phyloP scores from a whole-genome alignment of 495 filamentous ascomycete genomes.

The Poronia punctata region DNA sequence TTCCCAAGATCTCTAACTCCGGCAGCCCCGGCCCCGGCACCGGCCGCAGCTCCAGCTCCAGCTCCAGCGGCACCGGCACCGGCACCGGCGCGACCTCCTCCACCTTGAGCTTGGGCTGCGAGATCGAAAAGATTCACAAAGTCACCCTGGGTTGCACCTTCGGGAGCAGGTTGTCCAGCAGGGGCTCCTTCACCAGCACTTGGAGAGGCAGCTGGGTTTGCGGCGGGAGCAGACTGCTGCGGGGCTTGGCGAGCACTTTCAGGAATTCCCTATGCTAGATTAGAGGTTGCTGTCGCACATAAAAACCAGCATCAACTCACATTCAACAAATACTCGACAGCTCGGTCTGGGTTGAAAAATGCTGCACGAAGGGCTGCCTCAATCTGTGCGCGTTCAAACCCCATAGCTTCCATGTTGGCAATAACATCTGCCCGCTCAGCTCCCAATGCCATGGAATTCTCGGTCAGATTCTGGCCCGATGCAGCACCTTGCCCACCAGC shows the following conservation, averaged over 20 bases:
- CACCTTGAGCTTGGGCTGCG: constrained; percentile 61
- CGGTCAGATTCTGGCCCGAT: constrained; percentile 33
- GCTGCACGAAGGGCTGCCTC: constrained; percentile 92
- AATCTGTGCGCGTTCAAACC: constrained; percentile 78
- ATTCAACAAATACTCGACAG: constrained; percentile 88
- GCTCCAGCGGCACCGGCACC: constrained; percentile 25
- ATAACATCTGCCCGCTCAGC: constrained; percentile 76
- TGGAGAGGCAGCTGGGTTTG: constrained; percentile 18
- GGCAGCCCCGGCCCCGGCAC: constrained; percentile 39
- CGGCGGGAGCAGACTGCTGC: constrained; percentile 25
- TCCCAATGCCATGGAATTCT: constrained; percentile 79
- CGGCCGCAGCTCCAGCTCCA: constrained; percentile 43
- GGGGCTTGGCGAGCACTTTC: constrained; percentile 61
- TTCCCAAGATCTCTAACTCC: constrained; percentile 59
- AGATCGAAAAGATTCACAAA: constrained; percentile 92
- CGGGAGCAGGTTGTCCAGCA: constrained; percentile 33
- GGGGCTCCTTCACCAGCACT: constrained; percentile 22
- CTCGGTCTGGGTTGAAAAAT: constrained; percentile 93
- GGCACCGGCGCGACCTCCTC: constrained; percentile 32
- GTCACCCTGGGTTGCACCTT: constrained; percentile 54
- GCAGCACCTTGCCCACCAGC: constrained; percentile 38
- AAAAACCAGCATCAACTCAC: constrained; percentile 50
- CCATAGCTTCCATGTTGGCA: constrained; percentile 95
- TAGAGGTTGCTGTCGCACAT: constrained; percentile 1
- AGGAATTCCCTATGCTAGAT: constrained; percentile 68